Conservation (phyloP, 441 rosid species). For the Erysimum pusillum region DNA sequence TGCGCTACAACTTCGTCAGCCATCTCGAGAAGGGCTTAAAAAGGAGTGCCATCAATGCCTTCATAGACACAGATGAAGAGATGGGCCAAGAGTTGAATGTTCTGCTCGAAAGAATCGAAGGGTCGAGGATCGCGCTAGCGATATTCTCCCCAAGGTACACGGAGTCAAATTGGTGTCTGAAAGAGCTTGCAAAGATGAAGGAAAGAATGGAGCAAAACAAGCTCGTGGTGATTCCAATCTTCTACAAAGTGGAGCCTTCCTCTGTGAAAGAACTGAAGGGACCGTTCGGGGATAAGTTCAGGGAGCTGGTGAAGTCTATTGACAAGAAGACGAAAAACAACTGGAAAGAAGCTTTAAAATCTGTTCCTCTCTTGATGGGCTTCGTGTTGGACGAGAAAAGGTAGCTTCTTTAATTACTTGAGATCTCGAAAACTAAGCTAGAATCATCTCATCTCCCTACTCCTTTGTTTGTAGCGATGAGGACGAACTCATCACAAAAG, state of each 20-base stretch:
- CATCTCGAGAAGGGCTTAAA: slow-evolving; percentile 22
- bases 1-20: slow-evolving; percentile 35
- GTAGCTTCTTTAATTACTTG: not conserved
- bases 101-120: slow-evolving; percentile 23
- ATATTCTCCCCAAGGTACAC: slow-evolving; percentile 33
- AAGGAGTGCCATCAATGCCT: slow-evolving; percentile 27
- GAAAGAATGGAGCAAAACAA: slow-evolving; percentile 13
- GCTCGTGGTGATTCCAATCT: slow-evolving; percentile 41
- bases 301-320: not conserved
- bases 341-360: slow-evolving; percentile 29
- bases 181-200: slow-evolving; percentile 32
- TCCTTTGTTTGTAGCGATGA: not conserved
- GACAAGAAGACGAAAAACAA: slow-evolving; percentile 1
- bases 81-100: slow-evolving; percentile 13
- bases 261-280: slow-evolving; percentile 23
- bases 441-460: slow-evolving; percentile 8
- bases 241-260: slow-evolving; percentile 28
- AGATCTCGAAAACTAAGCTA: not conserved
- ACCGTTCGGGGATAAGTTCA: slow-evolving; percentile 29
- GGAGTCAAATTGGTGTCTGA: slow-evolving; percentile 35
- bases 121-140: slow-evolving; percentile 19
- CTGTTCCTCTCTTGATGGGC: slow-evolving; percentile 2
- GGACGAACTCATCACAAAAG: not conserved
- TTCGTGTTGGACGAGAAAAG: slow-evolving; percentile 9
- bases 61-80: slow-evolving; percentile 38